phyloP scores from a whole-genome alignment of 2,329 filamentous ascomycete genomes.

The Fusarium virguliforme region DNA sequence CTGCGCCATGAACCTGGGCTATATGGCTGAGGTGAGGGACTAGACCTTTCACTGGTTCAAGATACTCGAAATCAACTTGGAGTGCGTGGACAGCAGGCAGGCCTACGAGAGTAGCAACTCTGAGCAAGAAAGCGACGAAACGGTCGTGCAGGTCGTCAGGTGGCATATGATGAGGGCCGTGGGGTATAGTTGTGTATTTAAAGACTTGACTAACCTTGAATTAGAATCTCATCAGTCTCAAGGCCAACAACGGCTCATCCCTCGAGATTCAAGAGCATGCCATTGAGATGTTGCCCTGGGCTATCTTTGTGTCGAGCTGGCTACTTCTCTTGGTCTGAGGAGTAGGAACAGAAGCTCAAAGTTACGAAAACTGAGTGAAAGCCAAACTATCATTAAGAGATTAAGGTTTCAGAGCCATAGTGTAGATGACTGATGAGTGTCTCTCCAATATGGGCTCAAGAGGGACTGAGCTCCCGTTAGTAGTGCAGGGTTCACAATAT shows the following conservation, averaged over 20 bases:
- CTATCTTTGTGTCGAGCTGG: neutral
- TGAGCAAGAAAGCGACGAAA: neutral
- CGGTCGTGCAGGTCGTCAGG: neutral
- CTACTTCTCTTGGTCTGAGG: neutral
- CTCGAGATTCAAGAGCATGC: slow-evolving; percentile 1
- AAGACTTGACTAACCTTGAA: neutral
- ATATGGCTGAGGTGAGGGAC: neutral
- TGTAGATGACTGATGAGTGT: neutral
- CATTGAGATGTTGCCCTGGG: neutral
- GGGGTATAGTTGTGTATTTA: neutral
- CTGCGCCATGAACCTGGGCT: neutral
- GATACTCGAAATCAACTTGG: neutral
- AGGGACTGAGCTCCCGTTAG: too few species aligned
- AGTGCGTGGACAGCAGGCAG: neutral
- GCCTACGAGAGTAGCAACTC: neutral
- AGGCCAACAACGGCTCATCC: neutral
- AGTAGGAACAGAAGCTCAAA: too few species aligned
- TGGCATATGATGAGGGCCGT: neutral
- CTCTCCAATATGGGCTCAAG: neutral
- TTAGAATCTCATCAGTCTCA: slow-evolving; percentile 6
- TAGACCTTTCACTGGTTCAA: neutral
- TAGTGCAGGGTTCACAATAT: neutral
- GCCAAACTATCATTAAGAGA: too few species aligned
- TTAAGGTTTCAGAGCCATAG: too few species aligned
- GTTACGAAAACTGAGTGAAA: too few species aligned